Evolutionary conservation across 129 eudicot species (phyloP), one percentile per base, ranked within the genome.

Genomic region (Saposhnikovia divaricata): DNA sequence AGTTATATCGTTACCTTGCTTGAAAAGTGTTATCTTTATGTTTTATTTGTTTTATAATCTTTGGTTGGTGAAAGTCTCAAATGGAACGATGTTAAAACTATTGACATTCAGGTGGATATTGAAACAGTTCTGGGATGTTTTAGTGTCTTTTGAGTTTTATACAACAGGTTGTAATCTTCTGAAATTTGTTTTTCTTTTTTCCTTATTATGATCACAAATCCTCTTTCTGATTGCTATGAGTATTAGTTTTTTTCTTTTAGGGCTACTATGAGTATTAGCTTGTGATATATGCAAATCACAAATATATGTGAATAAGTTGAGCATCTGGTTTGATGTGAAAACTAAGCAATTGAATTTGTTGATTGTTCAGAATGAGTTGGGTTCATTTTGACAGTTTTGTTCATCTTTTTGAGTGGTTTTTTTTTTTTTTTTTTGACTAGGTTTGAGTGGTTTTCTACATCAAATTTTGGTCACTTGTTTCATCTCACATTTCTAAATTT

Each of bases 1-100:
- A 88, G 87, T 79, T 88, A 80, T 88, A 88, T 81, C 89, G 89
- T 28, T 88, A 88, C 72, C 80, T 88, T 83, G 91, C 88, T 79
- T 87, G 74, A 84, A 3, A 77, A 80, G 38, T 72, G 18, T 72
- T 40, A 15, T 72, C 15, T 72, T 19, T 3, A 42, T 73, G 53
- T 73, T 73, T 43, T 9, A 73, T 40, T n/a, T 73, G 77, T 42
- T 73, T 44, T 16, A 44, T n/a, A 44, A 73, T 4, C 77, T 73
- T n/a, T 25, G 77, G 77, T 47, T 44, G 77, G 77, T 73, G 55
- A 28, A 11, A 73, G 37, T 73, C 50, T 44, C 43, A 73, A n/a
- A 39, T 73, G 77, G 57, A 44, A 73, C n/a, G 77, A 40, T 73
- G 53, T 73, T 25, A 10, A 73, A 73, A 46, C 48, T 11, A 3